These are phyloP conservation scores for Verticillium nubilum DNA, from an alignment of 2,329 filamentous ascomycete genomes.

Conservation along the genomic window DNA sequence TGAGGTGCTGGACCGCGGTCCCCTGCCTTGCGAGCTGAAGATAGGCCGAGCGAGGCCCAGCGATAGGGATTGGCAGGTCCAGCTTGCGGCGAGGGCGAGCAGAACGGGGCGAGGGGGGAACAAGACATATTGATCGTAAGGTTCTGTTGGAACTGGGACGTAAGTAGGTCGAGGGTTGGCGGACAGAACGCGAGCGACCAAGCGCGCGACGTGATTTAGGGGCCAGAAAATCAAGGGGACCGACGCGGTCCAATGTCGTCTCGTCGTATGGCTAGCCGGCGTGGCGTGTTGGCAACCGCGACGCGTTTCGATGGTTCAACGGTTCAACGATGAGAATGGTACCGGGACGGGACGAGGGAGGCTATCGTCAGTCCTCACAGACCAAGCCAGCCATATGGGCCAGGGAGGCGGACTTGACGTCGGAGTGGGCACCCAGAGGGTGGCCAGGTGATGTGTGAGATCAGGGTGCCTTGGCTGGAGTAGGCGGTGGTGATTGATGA, in stretches of 20 bases:
- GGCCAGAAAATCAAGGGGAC: background rate
- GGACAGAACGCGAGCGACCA: background rate
- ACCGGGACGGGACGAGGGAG: background rate
- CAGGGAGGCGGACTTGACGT: background rate
- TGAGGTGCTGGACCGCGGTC: constrained; percentile 5
- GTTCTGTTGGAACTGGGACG: background rate
- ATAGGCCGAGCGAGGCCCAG: constrained; percentile 7
- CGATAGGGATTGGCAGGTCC: constrained; percentile 4
- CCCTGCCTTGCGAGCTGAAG: constrained; percentile 12
- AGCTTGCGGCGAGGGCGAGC: constrained; percentile 6
- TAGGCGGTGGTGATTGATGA: background rate
- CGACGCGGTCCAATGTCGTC: constrained; percentile 1
- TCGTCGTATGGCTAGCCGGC: background rate
- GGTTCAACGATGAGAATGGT: background rate
- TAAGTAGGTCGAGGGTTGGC: background rate
- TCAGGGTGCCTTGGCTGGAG: background rate
- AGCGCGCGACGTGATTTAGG: background rate
- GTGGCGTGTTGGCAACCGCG: background rate
- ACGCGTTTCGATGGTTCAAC: background rate
- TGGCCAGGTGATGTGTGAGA: background rate
- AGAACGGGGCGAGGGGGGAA: background rate
- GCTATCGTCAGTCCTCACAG: background rate
- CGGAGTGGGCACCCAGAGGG: background rate
- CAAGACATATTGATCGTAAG: background rate
- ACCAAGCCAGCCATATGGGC: background rate